Percentiles rank a stretch among this genome's conserved stretches.
Evolutionary conservation across 257 asterid genomes (phyloP).

Genomic region (Cynanchum wilfordii): DNA sequence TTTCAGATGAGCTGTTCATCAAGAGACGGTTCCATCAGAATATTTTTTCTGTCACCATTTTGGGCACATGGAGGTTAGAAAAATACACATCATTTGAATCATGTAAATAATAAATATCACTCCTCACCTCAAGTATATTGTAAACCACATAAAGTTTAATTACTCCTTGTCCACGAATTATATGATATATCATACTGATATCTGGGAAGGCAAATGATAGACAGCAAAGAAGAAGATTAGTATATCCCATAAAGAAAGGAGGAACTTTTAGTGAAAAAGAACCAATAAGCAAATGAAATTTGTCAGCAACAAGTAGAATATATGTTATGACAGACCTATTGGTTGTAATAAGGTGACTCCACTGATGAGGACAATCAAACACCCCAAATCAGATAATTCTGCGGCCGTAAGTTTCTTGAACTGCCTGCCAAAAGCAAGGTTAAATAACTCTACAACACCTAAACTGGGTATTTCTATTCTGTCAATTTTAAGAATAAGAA

Average conservation of each 20-base stretch:
- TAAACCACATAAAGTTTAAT: constrained; percentile 93
- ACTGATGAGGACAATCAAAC: constrained; percentile 57
- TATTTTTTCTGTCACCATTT: background rate
- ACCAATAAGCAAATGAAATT: constrained; percentile 14
- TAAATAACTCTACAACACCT: constrained; percentile 42
- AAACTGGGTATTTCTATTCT: background rate
- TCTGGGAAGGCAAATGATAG: constrained; percentile 43
- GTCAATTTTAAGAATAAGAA: background rate
- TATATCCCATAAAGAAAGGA: constrained; percentile 7
- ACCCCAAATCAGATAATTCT: constrained; percentile 88
- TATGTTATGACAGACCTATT: constrained; percentile 52
- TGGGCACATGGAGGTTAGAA: background rate
- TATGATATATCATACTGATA: constrained; percentile 97
- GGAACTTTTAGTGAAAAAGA: constrained; percentile 9
- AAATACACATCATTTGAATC: background rate
- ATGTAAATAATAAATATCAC: background rate
- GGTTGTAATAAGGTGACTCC: constrained; percentile 85
- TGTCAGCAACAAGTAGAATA: background rate
- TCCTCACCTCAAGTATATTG: constrained; percentile 92
- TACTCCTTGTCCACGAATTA: constrained; percentile 99
- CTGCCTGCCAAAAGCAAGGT: constrained; percentile 95
- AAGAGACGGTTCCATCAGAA: background rate
- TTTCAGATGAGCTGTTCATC: background rate
- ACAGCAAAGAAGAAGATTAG: constrained; percentile 4
- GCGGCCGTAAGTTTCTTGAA: constrained; percentile 80